phyloP scores from a whole-genome alignment of 73 alveolate species.

The Halteria grandinella region DNA sequence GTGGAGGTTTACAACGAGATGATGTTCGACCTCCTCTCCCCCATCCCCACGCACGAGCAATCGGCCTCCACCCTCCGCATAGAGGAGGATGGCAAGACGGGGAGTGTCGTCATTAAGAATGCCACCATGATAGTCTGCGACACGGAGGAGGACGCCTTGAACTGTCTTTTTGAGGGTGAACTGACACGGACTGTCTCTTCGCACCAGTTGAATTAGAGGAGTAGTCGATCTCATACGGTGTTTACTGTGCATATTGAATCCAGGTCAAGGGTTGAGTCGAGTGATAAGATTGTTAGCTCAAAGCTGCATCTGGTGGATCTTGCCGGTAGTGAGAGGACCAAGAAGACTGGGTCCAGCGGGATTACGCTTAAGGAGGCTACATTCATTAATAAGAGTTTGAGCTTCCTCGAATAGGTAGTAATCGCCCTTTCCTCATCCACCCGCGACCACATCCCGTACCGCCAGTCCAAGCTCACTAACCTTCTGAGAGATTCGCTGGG shows the following conservation, averaged over 20 bases:
- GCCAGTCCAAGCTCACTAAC: constrained; percentile 97
- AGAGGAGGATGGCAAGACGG: constrained; percentile 92
- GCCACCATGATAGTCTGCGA: constrained; percentile 80
- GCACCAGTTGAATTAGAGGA: constrained; percentile 93
- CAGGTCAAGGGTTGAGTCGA: constrained; percentile 83
- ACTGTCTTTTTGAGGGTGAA: constrained; percentile 98
- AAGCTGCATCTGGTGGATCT: constrained; percentile 98
- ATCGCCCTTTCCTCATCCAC: constrained; percentile 96
- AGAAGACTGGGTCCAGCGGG: constrained; percentile 95
- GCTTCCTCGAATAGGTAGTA: constrained; percentile 98
- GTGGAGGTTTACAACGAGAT: constrained; percentile 99
- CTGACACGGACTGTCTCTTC: constrained; percentile 95
- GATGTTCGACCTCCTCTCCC: constrained; percentile 94
- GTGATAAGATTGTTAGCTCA: constrained; percentile 79
- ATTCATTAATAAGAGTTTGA: constrained; percentile 96
- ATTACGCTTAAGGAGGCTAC: constrained; percentile 97
- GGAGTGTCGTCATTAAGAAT: constrained; percentile 93
- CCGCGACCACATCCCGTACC: constrained; percentile 98
- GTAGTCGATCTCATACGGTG: constrained; percentile 98
- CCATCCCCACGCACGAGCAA: constrained; percentile 59
- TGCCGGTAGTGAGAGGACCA: constrained; percentile 99
- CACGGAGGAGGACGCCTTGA: constrained; percentile 97
- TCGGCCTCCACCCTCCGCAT: constrained; percentile 43
- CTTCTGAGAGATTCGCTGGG: constrained; percentile 98
- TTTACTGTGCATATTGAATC: constrained; percentile 97